Evolutionary conservation across 2,329 filamentous ascomycete genomes (phyloP), one percentile per base, ranked within the genome.

Genomic region (Trichoderma oligosporum): DNA sequence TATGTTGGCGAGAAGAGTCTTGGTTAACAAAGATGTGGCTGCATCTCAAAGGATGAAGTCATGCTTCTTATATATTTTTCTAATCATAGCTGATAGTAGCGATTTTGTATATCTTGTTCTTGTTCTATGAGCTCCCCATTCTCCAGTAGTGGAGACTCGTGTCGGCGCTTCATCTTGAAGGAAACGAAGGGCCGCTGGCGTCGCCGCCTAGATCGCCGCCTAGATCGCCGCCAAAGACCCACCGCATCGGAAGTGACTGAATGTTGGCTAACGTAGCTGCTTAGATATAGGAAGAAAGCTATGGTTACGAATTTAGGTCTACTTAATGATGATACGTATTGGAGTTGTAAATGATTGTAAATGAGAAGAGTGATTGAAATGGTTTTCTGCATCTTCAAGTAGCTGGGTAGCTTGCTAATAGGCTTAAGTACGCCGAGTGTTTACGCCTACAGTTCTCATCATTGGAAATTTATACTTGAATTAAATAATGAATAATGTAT

Each of bases 101-200:
- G 27, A 6, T 31, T 11, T n/a, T n/a, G n/a, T n/a, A n/a, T 31
- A 31, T 11, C 11, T 11, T 11, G 27, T 31, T 6, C 5, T 31
- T 5, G 14, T 44, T 25, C 6, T 9, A 33, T 53, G 20, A 31
- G 27, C 27, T 14, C 35, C 20, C n/a, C 12, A 25, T n/a, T 5
- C 31, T 8, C 11, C 16, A 5, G n/a, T 20, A 3, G 51, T 24
- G 51, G 29, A 54, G 11, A 25, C 29, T 11, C 7, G 1, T 22
- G 31, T 45, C 52, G 52, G 52, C 52, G 52, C 41, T 42, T 29
- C 22, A 29, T 38, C 52, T 46, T 55, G 35, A 41, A 29, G 52
- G 52, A 39, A 41, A 41, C 52, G 52, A 55, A 39, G 41, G 41
- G 25, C 41, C 51, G 41, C 29, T 55, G 46, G 52, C 52, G 52